Conservation (phyloP, 176 grass and related monocot species). For the Bothriochloa decipiens region DNA sequence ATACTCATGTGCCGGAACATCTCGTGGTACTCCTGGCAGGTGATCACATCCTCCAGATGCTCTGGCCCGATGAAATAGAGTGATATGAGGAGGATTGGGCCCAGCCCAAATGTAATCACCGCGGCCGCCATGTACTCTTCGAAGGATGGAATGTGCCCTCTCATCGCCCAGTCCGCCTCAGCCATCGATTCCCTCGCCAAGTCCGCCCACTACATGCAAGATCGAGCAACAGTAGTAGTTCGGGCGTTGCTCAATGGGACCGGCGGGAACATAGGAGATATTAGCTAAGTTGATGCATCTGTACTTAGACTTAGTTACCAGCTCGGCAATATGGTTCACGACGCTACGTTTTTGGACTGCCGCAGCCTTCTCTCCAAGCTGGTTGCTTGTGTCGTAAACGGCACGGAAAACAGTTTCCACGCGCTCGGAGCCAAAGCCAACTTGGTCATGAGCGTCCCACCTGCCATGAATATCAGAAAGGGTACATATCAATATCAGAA, state of each 20-base stretch:
- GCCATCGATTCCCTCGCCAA: background rate
- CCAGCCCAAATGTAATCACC: constrained; percentile 49
- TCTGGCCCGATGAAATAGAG: constrained; percentile 65
- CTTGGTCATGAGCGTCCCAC: constrained; percentile 55
- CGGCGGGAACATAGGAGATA: too few species aligned
- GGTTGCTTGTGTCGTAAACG: constrained; percentile 47
- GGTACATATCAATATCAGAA: too few species aligned
- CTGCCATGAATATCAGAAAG: constrained; percentile 8
- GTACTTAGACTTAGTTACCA: constrained; percentile 39
- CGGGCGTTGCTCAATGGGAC: too few species aligned
- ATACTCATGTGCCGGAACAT: too few species aligned
- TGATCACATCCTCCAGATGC: constrained; percentile 33
- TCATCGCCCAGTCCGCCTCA: constrained; percentile 56
- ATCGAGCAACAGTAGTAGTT: too few species aligned
- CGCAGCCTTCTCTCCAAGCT: constrained; percentile 51
- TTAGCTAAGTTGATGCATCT: too few species aligned
- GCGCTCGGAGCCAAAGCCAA: constrained; percentile 54
- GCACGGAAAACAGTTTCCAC: constrained; percentile 64
- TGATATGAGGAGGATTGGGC: constrained; percentile 48
- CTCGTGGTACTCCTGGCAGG: constrained; percentile 40
- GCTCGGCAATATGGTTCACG: constrained; percentile 50
- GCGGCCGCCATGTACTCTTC: constrained; percentile 61
- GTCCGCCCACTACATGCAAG: constrained; percentile 47
- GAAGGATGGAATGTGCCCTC: constrained; percentile 31
- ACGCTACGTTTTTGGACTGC: constrained; percentile 42